Evolutionary conservation across 2,329 filamentous ascomycete species (phyloP).

Genomic region (Hymenoscyphus scutula): DNA sequence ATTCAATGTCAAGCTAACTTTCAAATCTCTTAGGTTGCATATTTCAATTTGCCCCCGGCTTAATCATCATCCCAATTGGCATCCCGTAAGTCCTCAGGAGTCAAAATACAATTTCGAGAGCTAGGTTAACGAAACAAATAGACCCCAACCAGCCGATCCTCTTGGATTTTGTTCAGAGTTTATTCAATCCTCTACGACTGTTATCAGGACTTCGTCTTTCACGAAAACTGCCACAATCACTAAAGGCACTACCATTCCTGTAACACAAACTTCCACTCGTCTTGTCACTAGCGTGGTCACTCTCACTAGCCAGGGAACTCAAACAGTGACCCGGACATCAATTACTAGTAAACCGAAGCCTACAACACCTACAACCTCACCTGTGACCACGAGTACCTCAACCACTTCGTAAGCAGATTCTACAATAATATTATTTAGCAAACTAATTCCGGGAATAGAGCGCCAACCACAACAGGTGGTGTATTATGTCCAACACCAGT

Average conservation of each 20-base stretch:
- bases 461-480: not conserved
- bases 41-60: slow-evolving; percentile 6
- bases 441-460: not conserved
- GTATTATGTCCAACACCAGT: slow-evolving; percentile 18
- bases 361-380: not conserved
- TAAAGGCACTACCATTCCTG: not conserved
- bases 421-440: no score
- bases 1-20: not conserved
- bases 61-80: slow-evolving; percentile 5
- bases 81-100: not conserved
- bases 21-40: slow-evolving; percentile 3
- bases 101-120: not conserved
- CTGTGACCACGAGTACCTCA: not conserved
- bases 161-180: slow-evolving; percentile 19
- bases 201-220: slow-evolving; percentile 13
- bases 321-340: not conserved
- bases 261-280: not conserved
- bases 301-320: not conserved
- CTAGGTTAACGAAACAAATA: not conserved
- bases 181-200: slow-evolving; percentile 16
- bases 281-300: slow-evolving; percentile 3
- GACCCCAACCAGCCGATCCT: slow-evolving; percentile 15
- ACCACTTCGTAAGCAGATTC: slow-evolving; percentile 6
- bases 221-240: slow-evolving; percentile 11
- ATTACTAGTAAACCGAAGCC: not conserved